Evolutionary conservation across 306 rosid genomes (phyloP).

Genomic region (Trifolium repens): DNA sequence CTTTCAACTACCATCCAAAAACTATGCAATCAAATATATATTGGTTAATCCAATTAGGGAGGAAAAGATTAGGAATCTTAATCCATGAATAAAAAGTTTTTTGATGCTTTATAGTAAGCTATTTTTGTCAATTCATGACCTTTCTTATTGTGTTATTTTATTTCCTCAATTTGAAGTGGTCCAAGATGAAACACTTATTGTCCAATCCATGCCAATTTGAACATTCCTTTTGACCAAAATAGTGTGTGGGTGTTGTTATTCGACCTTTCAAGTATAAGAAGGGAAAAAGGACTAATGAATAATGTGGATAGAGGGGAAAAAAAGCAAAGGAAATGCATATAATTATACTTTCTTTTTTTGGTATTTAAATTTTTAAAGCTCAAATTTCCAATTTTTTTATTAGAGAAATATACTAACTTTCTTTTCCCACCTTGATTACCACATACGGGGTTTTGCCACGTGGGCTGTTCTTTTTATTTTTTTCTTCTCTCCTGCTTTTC

Average conservation of each 20-base stretch:
- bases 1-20: slow-evolving; percentile 33
- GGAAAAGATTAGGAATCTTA: slow-evolving; percentile 30
- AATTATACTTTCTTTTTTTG: slow-evolving; percentile 11
- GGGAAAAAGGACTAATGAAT: slow-evolving; percentile 35
- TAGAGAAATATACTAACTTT: not conserved
- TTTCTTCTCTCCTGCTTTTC: too few relatives aligned
- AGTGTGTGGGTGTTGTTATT: slow-evolving; percentile 34
- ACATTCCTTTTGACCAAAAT: slow-evolving; percentile 60
- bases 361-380: not conserved
- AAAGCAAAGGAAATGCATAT: slow-evolving; percentile 23
- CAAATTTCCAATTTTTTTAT: not conserved
- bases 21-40: slow-evolving; percentile 22
- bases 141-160: slow-evolving; percentile 9
- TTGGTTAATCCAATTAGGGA: slow-evolving; percentile 42
- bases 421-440: slow-evolving; percentile 9
- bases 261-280: slow-evolving; percentile 35
- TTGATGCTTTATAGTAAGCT: slow-evolving; percentile 27
- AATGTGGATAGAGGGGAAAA: not conserved
- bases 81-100: slow-evolving; percentile 24
- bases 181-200: slow-evolving; percentile 33
- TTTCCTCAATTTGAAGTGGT: slow-evolving; percentile 42
- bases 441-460: not conserved
- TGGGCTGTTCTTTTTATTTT: not conserved
- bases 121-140: slow-evolving; percentile 34
- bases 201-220: slow-evolving; percentile 53